These are phyloP conservation scores for Aaosphaeria pasadenensis DNA, from an alignment of 2,329 filamentous ascomycete species.

Conservation along the genomic window DNA sequence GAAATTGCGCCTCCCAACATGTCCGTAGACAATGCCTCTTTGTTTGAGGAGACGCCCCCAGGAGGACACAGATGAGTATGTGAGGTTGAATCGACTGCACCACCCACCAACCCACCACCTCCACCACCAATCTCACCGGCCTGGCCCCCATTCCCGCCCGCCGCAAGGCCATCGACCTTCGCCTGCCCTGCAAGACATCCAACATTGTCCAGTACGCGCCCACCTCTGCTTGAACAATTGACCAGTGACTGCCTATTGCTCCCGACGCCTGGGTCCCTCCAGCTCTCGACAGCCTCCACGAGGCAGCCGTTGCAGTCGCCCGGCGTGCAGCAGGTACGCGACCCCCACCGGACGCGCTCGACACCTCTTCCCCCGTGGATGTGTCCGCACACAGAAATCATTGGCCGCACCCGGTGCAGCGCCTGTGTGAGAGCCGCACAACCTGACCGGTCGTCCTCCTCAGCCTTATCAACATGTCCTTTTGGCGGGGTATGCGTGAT, in stretches of 20 bases:
- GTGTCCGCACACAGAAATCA: conserved; percentile 68
- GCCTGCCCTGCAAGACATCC: conserved; percentile 24
- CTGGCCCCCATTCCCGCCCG: conserved; percentile 13
- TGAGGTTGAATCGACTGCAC: conserved; percentile 9
- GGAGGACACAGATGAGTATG: too few relatives aligned
- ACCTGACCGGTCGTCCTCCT: conserved; percentile 43
- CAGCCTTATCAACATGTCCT: conserved; percentile 53
- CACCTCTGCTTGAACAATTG: conserved; percentile 53
- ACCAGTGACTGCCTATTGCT: conserved; percentile 63
- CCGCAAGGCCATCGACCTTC: neutral
- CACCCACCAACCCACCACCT: conserved; percentile 15
- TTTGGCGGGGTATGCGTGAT: conserved; percentile 69
- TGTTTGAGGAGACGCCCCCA: too few relatives aligned
- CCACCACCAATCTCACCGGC: conserved; percentile 6
- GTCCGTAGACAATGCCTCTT: conserved; percentile 16
- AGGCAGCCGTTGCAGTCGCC: conserved; percentile 37
- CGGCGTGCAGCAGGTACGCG: conserved; percentile 17
- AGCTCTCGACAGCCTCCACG: conserved; percentile 46
- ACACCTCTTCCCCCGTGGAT: conserved; percentile 67
- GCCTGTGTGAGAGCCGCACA: conserved; percentile 59
- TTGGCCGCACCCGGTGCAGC: conserved; percentile 61
- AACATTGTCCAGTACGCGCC: conserved; percentile 30
- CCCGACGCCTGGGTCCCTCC: conserved; percentile 58
- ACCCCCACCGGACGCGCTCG: conserved; percentile 58
- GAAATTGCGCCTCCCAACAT: neutral